Percentiles rank a stretch among this genome's conserved stretches.
phyloP scores from a whole-genome alignment of 2,329 filamentous ascomycete species.

The Cladosporium sp. region DNA sequence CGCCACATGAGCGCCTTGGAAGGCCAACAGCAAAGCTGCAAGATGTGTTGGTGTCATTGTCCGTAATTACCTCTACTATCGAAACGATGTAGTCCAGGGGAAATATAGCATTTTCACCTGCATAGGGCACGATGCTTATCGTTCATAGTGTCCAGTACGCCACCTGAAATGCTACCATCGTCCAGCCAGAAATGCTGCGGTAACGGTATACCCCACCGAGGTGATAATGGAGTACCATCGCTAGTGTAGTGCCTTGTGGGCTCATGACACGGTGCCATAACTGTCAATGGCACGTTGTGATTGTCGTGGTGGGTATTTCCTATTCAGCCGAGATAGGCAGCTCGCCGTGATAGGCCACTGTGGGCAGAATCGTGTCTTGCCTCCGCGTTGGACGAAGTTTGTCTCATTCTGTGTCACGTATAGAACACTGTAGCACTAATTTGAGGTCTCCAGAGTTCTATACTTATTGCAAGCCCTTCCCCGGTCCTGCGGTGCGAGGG shows the following conservation, averaged over 20 bases:
- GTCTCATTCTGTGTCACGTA: not conserved
- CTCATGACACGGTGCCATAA: not conserved
- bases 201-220: not conserved
- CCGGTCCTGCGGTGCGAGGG: not conserved
- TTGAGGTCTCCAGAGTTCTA: not conserved
- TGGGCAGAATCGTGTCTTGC: not conserved
- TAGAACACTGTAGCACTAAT: not conserved
- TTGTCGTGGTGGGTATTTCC: not conserved
- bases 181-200: not conserved
- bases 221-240: slow-evolving; percentile 5
- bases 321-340: not conserved
- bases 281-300: slow-evolving; percentile 5
- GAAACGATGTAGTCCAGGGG: not conserved
- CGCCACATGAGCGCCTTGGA: not conserved
- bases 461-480: not conserved
- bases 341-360: not conserved
- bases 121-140: slow-evolving; percentile 7
- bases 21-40: not conserved
- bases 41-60: not conserved
- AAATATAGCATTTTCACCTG: not conserved
- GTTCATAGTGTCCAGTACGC: not conserved
- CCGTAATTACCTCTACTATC: not conserved
- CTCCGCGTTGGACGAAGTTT: not conserved
- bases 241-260: not conserved
- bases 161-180: not conserved